These are phyloP conservation scores for Incumbomyces lentus DNA, from an alignment of 2,329 filamentous ascomycete genomes.

Conservation along the genomic window DNA sequence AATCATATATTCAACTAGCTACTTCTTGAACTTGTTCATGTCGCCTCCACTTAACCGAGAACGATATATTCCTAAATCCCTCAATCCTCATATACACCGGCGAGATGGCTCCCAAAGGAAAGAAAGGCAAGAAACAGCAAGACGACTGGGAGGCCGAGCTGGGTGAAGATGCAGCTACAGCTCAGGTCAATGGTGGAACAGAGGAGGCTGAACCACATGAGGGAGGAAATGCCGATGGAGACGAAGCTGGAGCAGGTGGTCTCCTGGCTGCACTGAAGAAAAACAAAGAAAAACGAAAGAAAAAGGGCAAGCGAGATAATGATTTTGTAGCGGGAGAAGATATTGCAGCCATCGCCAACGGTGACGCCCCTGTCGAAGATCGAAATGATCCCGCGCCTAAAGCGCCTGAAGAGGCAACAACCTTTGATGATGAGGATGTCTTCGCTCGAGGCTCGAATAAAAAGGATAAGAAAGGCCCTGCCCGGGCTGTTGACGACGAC, in stretches of 20 bases:
- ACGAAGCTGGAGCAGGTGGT: conserved; percentile 54
- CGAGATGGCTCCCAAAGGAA: conserved; percentile 87
- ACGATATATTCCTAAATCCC: conserved; percentile 12
- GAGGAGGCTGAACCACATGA: conserved; percentile 37
- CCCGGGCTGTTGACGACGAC: conserved; percentile 29
- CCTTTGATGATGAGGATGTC: conserved; percentile 77
- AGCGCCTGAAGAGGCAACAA: conserved; percentile 67
- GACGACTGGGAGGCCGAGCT: conserved; percentile 94
- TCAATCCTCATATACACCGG: conserved; percentile 7
- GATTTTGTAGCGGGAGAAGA: conserved; percentile 64
- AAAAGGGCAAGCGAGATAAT: conserved; percentile 70
- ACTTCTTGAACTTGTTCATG: conserved; percentile 13
- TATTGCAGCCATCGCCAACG: conserved; percentile 30
- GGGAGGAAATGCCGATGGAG: conserved; percentile 37
- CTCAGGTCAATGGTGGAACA: conserved; percentile 49
- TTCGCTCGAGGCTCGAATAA: conserved; percentile 70
- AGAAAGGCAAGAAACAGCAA: conserved; percentile 67
- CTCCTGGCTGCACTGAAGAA: conserved; percentile 72
- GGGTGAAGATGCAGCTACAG: conserved; percentile 47
- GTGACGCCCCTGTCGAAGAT: conserved; percentile 31
- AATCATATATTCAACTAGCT: background rate
- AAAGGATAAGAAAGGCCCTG: conserved; percentile 46
- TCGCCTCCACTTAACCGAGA: conserved; percentile 21
- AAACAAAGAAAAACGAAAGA: conserved; percentile 77
- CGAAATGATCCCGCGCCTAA: conserved; percentile 47